Conservation (phyloP, 2,329 filamentous ascomycete species). For the Pestalotiopsis sp. region DNA sequence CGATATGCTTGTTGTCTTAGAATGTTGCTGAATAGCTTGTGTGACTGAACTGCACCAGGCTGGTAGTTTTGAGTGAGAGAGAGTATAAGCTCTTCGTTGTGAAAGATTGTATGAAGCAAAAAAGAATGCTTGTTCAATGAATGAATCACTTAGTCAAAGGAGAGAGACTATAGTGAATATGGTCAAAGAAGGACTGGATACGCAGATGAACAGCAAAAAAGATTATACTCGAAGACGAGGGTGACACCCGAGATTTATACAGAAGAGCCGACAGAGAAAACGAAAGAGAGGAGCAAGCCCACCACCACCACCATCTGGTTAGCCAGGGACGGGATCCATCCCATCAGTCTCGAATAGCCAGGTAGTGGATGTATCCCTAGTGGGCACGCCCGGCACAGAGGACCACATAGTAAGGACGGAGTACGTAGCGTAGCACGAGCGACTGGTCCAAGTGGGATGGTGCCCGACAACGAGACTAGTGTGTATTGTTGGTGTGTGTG, state of each 20-base stretch:
- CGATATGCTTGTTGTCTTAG: background rate
- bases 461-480: background rate
- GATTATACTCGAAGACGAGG: constrained; percentile 2
- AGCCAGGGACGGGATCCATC: constrained; percentile 6
- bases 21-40: constrained; percentile 10
- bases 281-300: background rate
- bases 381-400: background rate
- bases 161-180: constrained; percentile 27
- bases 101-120: constrained; percentile 1
- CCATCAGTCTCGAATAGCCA: background rate
- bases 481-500: background rate
- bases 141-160: constrained; percentile 29
- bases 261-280: constrained; percentile 1
- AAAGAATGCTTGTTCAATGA: constrained; percentile 20
- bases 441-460: background rate
- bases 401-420: background rate
- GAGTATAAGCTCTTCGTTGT: background rate
- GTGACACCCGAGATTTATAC: constrained; percentile 23
- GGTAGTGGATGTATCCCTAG: background rate
- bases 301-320: background rate
- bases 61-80: background rate
- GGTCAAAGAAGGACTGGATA: constrained; percentile 24
- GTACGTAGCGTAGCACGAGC: background rate
- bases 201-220: background rate
- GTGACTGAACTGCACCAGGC: constrained; percentile 7